These are phyloP conservation scores for Macrolepiota fuliginosa DNA, from an alignment of 768 basidiomycete genomes.

Conservation along the genomic window DNA sequence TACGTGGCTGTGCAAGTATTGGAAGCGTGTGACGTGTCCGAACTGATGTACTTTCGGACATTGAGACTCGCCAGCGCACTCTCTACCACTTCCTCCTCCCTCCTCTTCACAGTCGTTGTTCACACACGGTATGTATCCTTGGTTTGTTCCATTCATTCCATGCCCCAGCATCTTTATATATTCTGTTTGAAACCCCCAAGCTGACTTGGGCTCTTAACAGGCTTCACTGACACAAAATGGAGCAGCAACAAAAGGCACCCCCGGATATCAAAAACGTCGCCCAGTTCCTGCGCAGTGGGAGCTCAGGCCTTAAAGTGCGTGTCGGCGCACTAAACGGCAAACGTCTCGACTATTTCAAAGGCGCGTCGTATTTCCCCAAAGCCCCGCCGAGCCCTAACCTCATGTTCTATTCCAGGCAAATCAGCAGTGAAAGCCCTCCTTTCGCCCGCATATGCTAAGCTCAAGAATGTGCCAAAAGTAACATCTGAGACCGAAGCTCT, in stretches of 20 bases:
- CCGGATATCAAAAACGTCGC: constrained; percentile 80
- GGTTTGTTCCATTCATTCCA: neutral
- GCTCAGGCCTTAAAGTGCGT: constrained; percentile 83
- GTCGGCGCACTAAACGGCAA: constrained; percentile 93
- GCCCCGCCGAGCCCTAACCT: neutral
- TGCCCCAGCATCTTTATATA: neutral
- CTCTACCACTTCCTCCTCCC: neutral
- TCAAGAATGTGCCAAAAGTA: constrained; percentile 74
- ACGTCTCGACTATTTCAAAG: constrained; percentile 97
- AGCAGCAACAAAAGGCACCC: constrained; percentile 79
- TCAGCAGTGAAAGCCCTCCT: constrained; percentile 89
- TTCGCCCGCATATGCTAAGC: constrained; percentile 88
- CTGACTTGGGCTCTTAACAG: neutral
- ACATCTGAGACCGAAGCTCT: constrained; percentile 75
- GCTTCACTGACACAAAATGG: constrained; percentile 32
- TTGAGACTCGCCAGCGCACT: constrained; percentile 7
- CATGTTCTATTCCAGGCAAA: constrained; percentile 59
- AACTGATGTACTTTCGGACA: neutral
- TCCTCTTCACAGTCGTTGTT: neutral
- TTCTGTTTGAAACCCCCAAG: neutral
- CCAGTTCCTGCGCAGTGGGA: constrained; percentile 83
- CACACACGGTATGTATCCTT: neutral
- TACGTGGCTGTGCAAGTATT: constrained; percentile 12
- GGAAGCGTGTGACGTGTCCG: constrained; percentile 9
- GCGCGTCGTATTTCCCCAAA: constrained; percentile 38